Base-by-base conservation (phyloP, 2,329 filamentous ascomycete species). In the Exserohilum turcica region DNA sequence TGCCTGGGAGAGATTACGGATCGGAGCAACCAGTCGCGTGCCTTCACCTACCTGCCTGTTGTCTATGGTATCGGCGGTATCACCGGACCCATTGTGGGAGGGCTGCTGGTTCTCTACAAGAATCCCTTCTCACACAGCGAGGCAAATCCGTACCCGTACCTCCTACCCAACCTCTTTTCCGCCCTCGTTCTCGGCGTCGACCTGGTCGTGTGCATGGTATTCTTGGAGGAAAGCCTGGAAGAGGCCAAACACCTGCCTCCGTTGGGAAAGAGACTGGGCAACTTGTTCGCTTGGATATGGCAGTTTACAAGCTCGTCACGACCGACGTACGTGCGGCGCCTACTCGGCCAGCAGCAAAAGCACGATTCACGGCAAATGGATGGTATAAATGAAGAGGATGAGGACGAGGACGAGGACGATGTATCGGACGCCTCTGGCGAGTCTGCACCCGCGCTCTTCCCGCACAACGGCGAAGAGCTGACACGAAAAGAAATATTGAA, bases 21-120 rank as follows among this genome's bases (percentile, higher is more conserved):
- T 71, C 86, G 91, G 48, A 94, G 89, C 59, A 99, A 99, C 73
- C 94, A 99, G 80, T 94, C 91, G 68, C 84, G 84, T 47, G 94
- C 92, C 0, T 99, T 99, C 67, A 94, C 90, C 1, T 99, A 96
- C 78, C 79, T 99, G 36, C 94, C 94, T 0, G 89, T 97, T 33
- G 88, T 97, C n/a, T 99, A 99, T 74, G 93, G 93, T 3, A 80
- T 99, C 29, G 94, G 94, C 15, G 91, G 90, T 37, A 96, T 99
- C 56, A 94, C 92, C 0, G 94, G 94, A 0, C 94, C 94, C 0
- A 86, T 95, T 1, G 77, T 97, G n/a, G 94, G 94, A 12, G 94
- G 94, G 0, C 73, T 97, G 35, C 76, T 97, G 48, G 89, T 96
- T 0, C 84, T 87, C 38, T 81, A 80, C 40, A 70, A 84, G 24